These are phyloP conservation scores for Cercophora scortea DNA, from an alignment of 495 filamentous ascomycete genomes.

Conservation along the genomic window DNA sequence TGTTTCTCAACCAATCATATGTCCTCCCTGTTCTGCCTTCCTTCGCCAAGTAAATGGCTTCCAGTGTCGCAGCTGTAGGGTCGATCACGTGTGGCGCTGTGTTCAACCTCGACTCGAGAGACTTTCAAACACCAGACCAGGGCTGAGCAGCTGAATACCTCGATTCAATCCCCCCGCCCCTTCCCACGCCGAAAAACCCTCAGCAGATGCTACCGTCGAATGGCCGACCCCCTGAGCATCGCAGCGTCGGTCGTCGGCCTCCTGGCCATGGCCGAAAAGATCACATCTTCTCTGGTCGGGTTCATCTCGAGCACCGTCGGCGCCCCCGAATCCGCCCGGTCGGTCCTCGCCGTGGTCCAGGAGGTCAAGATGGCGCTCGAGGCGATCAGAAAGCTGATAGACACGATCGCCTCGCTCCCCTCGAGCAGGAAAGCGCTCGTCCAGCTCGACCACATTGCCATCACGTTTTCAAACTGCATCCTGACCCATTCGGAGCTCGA, in stretches of 20 bases:
- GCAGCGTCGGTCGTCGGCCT: background rate
- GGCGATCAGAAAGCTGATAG: background rate
- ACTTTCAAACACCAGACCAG: no score
- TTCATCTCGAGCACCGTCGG: background rate
- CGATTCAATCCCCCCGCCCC: no score
- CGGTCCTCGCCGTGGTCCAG: background rate
- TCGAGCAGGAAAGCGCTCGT: background rate
- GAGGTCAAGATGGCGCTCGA: background rate
- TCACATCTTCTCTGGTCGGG: background rate
- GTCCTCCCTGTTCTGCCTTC: no score
- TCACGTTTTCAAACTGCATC: constrained; percentile 2
- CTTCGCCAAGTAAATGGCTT: no score
- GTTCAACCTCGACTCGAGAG: no score
- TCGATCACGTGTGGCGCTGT: no score
- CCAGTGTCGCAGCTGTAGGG: no score
- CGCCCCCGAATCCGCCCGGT: background rate
- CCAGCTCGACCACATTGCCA: constrained; percentile 1
- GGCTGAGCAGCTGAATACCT: no score
- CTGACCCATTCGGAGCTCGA: background rate
- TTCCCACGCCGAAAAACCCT: no score
- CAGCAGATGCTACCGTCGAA: background rate
- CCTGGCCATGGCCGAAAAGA: background rate
- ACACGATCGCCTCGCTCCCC: background rate
- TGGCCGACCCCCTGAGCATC: constrained; percentile 7
- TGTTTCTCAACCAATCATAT: no score